Evolutionary conservation across 805 yeast species (phyloP).

Genomic region (Nakazawaea pomicola): DNA sequence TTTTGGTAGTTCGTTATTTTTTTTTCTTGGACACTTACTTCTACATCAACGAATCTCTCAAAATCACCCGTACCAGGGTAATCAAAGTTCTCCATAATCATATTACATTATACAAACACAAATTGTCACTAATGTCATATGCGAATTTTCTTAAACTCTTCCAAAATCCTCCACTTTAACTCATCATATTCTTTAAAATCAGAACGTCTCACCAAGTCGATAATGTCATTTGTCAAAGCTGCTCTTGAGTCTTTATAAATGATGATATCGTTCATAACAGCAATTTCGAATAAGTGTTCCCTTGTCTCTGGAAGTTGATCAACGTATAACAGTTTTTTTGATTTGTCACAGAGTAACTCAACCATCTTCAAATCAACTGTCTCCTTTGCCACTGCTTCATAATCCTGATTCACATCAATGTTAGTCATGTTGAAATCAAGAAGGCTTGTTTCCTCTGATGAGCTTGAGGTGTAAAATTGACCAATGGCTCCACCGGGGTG

Average conservation of each 20-base stretch:
- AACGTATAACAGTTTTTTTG: conserved; percentile 1
- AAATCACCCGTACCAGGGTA: no score
- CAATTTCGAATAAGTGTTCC: not conserved
- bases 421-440: conserved; percentile 29
- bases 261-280: conserved; percentile 3
- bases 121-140: not conserved
- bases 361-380: conserved; percentile 11
- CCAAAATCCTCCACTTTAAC: conserved; percentile 7
- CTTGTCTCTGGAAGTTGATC: conserved; percentile 1
- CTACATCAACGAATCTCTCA: no score
- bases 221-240: conserved; percentile 1
- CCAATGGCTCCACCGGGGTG: conserved; percentile 96
- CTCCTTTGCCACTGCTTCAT: conserved; percentile 1
- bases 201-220: conserved; percentile 2
- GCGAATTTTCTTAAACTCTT: not conserved
- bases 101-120: not conserved
- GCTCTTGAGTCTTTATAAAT: conserved; percentile 1
- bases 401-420: conserved; percentile 3
- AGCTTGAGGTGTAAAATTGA: conserved; percentile 28
- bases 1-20: no score
- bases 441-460: conserved; percentile 20
- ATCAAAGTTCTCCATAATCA: not conserved
- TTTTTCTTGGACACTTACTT: no score
- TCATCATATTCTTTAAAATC: conserved; percentile 4
- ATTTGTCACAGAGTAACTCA: conserved; percentile 4